Base-by-base conservation (phyloP, 805 yeast genomes). In the Nakazawaea ishiwadae region DNA sequence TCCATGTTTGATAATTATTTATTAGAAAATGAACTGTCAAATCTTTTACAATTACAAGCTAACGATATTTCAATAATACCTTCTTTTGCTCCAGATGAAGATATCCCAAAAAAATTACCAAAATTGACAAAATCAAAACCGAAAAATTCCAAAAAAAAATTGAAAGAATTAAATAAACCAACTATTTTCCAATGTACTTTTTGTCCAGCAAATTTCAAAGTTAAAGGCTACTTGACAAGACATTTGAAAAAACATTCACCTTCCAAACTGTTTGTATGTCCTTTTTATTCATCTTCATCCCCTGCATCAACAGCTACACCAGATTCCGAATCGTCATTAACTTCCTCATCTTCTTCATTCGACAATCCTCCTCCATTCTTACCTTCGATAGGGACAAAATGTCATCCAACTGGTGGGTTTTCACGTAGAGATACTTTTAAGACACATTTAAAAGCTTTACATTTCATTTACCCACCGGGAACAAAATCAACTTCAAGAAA, bases 351-450 rank as follows among this genome's bases (percentile, higher is more conserved):
- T 11, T 21, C 28, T 11, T 9, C 24, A 17, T n/a, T 31, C 20
- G 57, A 64, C 33, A 26, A 15, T 12, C 10, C 28, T 12, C 34
- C 2, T n/a, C 34, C 10, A 21, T 28, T 26, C 14, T 16, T 21
- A 14, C 27, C 10, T n/a, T n/a, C 19, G 14, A n/a, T 33, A 7
- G 62, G 62, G 2, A 53, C 65, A 39, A 65, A 68, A 46, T 76
- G 82, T 47, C 81, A 75, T 51, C 73, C 77, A 15, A 71, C 69
- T 17, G 82, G 81, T 5, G 79, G 78, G 4, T 76, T 76, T 50
- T 73, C 81, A 5, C 62, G 82, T 51, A 63, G 81, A 51, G 82
- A 76, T 52, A 75, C 82, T 5, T 74, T 72, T 54, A 74, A 75
- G 50, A 76, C 78, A 2, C 82, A 76, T 53, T 62, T 76, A 39